phyloP scores from a whole-genome alignment of 2,329 filamentous ascomycete genomes.

The Tolypocladium paradoxum region DNA sequence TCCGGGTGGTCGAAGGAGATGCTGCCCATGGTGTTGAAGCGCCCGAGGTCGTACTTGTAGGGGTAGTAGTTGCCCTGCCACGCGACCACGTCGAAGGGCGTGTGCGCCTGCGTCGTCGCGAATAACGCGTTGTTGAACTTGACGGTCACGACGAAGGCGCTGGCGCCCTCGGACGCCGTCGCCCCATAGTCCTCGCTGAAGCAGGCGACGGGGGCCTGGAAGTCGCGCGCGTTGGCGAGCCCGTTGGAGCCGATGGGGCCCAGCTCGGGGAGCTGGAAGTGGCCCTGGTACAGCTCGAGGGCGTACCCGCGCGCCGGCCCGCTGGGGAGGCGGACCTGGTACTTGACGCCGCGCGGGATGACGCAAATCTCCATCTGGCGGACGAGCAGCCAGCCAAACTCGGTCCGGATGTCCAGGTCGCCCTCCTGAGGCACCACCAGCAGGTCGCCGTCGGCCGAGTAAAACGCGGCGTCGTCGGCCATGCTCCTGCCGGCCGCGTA shows the following conservation, averaged over 20 bases:
- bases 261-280: conserved; percentile 61
- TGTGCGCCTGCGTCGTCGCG: conserved; percentile 53
- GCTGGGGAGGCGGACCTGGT: conserved; percentile 55
- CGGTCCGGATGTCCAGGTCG: conserved; percentile 63
- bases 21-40: conserved; percentile 64
- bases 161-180: conserved; percentile 15
- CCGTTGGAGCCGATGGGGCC: conserved; percentile 65
- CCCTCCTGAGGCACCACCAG: conserved; percentile 68
- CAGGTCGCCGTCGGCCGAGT: conserved; percentile 73
- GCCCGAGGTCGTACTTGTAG: conserved; percentile 72
- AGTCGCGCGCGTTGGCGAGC: conserved; percentile 66
- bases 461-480: conserved; percentile 64
- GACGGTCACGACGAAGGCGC: conserved; percentile 24
- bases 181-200: conserved; percentile 51
- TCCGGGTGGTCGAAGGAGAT: conserved; percentile 70
- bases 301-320: conserved; percentile 62
- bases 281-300: conserved; percentile 62
- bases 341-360: conserved; percentile 63
- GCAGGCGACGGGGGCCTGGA: conserved; percentile 58
- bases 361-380: conserved; percentile 69
- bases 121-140: conserved; percentile 61
- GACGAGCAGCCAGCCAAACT: conserved; percentile 64
- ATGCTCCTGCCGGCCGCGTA: conserved; percentile 73
- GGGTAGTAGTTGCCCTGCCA: conserved; percentile 77
- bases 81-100: conserved; percentile 68